A percentile compares a stretch with the other conserved stretches of the same genome.
These are phyloP conservation scores for Grigorovia transvaalensis DNA, from an alignment of 805 yeast genomes.

Conservation along the genomic window DNA sequence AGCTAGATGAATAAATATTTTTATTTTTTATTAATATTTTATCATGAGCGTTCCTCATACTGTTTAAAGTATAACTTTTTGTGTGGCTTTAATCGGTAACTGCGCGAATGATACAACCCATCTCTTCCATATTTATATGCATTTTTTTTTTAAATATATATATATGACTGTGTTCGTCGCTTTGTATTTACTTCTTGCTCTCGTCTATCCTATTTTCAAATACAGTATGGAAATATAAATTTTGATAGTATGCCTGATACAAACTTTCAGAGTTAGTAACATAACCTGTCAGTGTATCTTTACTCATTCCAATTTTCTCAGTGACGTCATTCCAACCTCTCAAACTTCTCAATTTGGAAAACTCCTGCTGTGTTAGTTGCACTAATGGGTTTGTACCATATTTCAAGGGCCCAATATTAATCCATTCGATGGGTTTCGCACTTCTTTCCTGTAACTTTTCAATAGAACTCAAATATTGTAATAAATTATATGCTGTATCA, in stretches of 20 bases:
- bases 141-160: not conserved
- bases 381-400: slow-evolving; percentile 79
- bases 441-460: slow-evolving; percentile 32
- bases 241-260: slow-evolving; percentile 74
- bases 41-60: slow-evolving; percentile 31
- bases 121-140: not conserved
- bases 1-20: slow-evolving; percentile 18
- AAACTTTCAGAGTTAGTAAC: slow-evolving; percentile 54
- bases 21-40: slow-evolving; percentile 3
- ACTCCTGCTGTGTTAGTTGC: slow-evolving; percentile 66
- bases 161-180: not conserved
- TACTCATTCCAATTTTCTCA: slow-evolving; percentile 16
- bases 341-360: slow-evolving; percentile 38
- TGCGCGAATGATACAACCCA: slow-evolving; percentile 23
- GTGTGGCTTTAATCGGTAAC: slow-evolving; percentile 26
- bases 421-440: slow-evolving; percentile 56
- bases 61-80: slow-evolving; percentile 18
- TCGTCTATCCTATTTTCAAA: not conserved
- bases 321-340: slow-evolving; percentile 55
- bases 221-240: slow-evolving; percentile 32
- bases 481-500: slow-evolving; percentile 83
- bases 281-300: slow-evolving; percentile 41
- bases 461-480: slow-evolving; percentile 64
- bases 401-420: slow-evolving; percentile 85
- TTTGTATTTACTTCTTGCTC: not conserved